Conservation (phyloP, 331 rosid genomes). For the Spiraea crenata region DNA sequence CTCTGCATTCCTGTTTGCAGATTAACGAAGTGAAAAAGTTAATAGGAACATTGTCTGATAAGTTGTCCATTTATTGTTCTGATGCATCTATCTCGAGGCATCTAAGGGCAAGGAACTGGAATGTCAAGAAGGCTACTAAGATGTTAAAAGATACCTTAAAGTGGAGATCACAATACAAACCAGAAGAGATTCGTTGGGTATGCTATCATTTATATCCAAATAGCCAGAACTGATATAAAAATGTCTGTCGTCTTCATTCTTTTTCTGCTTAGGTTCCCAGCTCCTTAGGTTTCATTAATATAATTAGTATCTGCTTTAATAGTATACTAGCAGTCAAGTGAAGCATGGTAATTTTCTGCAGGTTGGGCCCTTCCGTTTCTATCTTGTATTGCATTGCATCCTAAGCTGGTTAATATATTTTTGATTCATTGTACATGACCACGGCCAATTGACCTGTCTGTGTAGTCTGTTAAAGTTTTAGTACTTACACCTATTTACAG, state of each 20-base stretch:
- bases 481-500: not conserved
- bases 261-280: not conserved
- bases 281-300: constrained; percentile 4
- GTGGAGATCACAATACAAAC: constrained; percentile 79
- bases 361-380: not conserved
- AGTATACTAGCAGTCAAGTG: not conserved
- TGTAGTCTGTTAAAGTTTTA: not conserved
- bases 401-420: not conserved
- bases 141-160: constrained; percentile 79
- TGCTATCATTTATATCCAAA: constrained; percentile 6
- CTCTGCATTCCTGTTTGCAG: constrained; percentile 40
- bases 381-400: not conserved
- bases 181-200: constrained; percentile 95
- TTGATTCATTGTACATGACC: not conserved
- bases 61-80: constrained; percentile 66
- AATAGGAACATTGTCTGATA: constrained; percentile 62
- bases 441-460: not conserved
- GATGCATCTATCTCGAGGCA: constrained; percentile 72
- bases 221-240: not conserved
- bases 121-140: constrained; percentile 79
- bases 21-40: constrained; percentile 66
- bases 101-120: constrained; percentile 80
- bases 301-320: not conserved
- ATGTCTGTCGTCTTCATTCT: not conserved
- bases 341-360: constrained; percentile 7